Percentiles rank a stretch among this genome's conserved stretches.
These are phyloP conservation scores for Jacaranda copaia DNA, from an alignment of 257 asterid species.

Conservation along the genomic window DNA sequence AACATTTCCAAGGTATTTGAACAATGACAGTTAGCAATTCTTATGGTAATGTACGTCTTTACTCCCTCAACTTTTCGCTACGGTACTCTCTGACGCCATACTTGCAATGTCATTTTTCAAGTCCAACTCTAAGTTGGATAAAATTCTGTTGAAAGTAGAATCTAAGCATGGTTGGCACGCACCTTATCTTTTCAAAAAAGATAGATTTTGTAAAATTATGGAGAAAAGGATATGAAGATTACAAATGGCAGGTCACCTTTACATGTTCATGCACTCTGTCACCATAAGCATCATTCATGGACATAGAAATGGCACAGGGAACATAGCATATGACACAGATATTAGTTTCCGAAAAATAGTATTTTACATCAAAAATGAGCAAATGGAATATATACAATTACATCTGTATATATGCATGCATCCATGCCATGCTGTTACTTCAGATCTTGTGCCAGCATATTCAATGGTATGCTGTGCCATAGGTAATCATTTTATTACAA, in stretches of 20 bases:
- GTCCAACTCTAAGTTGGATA: slow-evolving; percentile 9
- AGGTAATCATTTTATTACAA: slow-evolving; percentile 10
- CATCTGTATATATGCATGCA: background rate
- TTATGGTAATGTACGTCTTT: background rate
- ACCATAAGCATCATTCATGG: background rate
- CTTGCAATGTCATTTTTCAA: slow-evolving; percentile 14
- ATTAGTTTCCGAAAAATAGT: background rate
- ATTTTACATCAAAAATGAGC: background rate
- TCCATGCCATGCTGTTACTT: background rate
- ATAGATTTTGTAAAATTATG: background rate
- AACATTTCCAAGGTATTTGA: slow-evolving; percentile 6
- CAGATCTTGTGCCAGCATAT: slow-evolving; percentile 2
- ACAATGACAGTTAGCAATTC: background rate
- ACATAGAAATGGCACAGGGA: background rate
- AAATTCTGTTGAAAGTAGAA: slow-evolving; percentile 18
- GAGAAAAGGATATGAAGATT: background rate
- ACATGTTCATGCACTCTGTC: background rate
- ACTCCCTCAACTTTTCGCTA: slow-evolving; percentile 8
- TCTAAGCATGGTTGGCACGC: background rate
- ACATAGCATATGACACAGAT: background rate
- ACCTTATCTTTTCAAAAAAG: background rate
- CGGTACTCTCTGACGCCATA: background rate
- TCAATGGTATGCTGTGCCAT: slow-evolving; percentile 8
- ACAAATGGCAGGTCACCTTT: background rate
- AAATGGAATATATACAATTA: background rate